Evolutionary conservation across 768 basidiomycete species (phyloP).

Genomic region (Polyporus arcularius): DNA sequence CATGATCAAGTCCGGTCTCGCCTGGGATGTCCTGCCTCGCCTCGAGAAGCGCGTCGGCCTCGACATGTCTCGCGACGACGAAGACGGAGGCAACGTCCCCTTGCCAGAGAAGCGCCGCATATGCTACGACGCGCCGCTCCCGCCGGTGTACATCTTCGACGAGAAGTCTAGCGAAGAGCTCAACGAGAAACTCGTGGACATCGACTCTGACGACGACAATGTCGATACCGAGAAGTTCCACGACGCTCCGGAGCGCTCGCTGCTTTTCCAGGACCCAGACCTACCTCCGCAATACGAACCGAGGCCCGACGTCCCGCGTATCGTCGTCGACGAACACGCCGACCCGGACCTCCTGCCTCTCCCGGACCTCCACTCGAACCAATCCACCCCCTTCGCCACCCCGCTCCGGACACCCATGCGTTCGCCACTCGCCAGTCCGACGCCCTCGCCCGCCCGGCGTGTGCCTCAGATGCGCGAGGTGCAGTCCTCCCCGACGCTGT

Average conservation of each 20-base stretch:
- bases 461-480: slow-evolving; percentile 29
- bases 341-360: slow-evolving; percentile 49
- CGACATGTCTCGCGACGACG: slow-evolving; percentile 11
- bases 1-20: slow-evolving; percentile 18
- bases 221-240: slow-evolving; percentile 25
- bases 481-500: slow-evolving; percentile 11
- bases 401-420: slow-evolving; percentile 22
- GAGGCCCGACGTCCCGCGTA: slow-evolving; percentile 6
- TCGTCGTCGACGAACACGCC: slow-evolving; percentile 29
- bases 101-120: slow-evolving; percentile 21
- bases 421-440: slow-evolving; percentile 10
- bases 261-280: slow-evolving; percentile 15
- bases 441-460: slow-evolving; percentile 19
- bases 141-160: not conserved
- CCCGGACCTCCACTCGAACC: slow-evolving; percentile 4
- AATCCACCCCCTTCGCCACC: slow-evolving; percentile 19
- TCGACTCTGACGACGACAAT: slow-evolving; percentile 16
- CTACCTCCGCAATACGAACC: slow-evolving; percentile 11
- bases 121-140: slow-evolving; percentile 12
- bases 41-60: slow-evolving; percentile 22
- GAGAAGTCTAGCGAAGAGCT: slow-evolving; percentile 1
- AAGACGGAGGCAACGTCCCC: slow-evolving; percentile 4
- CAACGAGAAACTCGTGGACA: slow-evolving; percentile 6
- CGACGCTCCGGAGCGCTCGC: slow-evolving; percentile 23
- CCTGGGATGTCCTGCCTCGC: slow-evolving; percentile 24